Evolutionary conservation across 768 basidiomycete genomes (phyloP).

Genomic region (Sutorius australiensis): DNA sequence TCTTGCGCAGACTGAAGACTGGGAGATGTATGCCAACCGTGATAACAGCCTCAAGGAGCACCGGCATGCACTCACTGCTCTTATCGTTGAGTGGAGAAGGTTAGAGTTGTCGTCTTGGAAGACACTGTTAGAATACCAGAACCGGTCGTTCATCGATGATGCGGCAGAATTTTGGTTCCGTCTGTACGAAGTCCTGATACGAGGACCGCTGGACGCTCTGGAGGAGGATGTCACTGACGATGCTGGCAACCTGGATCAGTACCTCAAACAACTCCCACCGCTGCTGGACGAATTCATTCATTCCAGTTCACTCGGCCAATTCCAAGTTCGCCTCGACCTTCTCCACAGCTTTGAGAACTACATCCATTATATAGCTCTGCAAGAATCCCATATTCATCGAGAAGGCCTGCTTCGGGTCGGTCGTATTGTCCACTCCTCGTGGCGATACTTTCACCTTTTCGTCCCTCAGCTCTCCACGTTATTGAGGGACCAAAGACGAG

Average conservation of each 20-base stretch:
- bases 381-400: conserved; percentile 29
- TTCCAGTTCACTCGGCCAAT: conserved; percentile 82
- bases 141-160: conserved; percentile 38
- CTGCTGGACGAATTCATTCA: conserved; percentile 79
- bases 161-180: conserved; percentile 87
- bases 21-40: conserved; percentile 95
- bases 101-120: conserved; percentile 89
- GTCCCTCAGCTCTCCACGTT: conserved; percentile 40
- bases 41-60: conserved; percentile 72
- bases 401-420: conserved; percentile 46
- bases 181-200: conserved; percentile 74
- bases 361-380: conserved; percentile 34
- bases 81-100: conserved; percentile 88
- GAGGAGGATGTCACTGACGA: conserved; percentile 36
- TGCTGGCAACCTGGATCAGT: conserved; percentile 38
- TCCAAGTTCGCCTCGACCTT: conserved; percentile 59
- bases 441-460: conserved; percentile 64
- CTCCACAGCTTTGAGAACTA: conserved; percentile 65
- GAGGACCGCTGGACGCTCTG: conserved; percentile 52
- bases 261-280: conserved; percentile 65
- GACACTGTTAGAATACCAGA: conserved; percentile 69
- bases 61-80: conserved; percentile 58
- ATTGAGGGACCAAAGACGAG: conserved; percentile 53
- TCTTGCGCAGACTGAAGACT: conserved; percentile 84
- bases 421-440: conserved; percentile 57